Percentiles rank a stretch among this genome's conserved stretches.
Conservation (phyloP, 2,329 filamentous ascomycete species). For the Xylaria sp. region DNA sequence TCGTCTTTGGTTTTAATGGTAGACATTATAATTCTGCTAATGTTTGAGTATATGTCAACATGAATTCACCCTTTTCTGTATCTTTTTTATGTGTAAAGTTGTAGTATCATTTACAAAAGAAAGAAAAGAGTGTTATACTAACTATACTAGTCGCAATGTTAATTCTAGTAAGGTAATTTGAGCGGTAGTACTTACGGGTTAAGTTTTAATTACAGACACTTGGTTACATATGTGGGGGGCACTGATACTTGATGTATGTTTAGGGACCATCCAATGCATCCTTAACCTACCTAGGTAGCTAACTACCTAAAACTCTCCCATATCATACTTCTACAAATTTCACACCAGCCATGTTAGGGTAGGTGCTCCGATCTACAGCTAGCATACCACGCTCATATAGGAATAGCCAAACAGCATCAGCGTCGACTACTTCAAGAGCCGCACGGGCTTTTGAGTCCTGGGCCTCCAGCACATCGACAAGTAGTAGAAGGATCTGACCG, state of each 20-base stretch:
- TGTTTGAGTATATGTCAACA: not conserved
- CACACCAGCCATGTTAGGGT: constrained; percentile 58
- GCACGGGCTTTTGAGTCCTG: constrained; percentile 60
- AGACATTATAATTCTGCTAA: not conserved
- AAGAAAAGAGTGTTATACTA: too few species aligned
- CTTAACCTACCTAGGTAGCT: too few species aligned
- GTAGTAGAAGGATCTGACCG: constrained; percentile 74
- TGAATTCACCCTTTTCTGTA: not conserved
- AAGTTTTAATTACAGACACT: not conserved
- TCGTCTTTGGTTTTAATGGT: not conserved
- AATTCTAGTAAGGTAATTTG: too few species aligned
- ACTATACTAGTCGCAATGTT: too few species aligned
- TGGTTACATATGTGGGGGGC: not conserved
- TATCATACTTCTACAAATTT: constrained; percentile 50
- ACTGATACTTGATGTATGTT: not conserved
- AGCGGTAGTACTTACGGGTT: not conserved
- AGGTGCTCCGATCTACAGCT: constrained; percentile 47
- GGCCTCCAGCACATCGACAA: constrained; percentile 62
- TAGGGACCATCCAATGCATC: not conserved
- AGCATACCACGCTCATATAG: constrained; percentile 61
- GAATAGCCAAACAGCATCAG: constrained; percentile 81
- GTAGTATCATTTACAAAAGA: too few species aligned
- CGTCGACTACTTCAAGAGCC: constrained; percentile 73
- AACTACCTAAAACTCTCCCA: not conserved
- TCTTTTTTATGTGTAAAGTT: too few species aligned